phyloP scores from a whole-genome alignment of 1,139 yeast species.

The Pichia norvegensis region DNA sequence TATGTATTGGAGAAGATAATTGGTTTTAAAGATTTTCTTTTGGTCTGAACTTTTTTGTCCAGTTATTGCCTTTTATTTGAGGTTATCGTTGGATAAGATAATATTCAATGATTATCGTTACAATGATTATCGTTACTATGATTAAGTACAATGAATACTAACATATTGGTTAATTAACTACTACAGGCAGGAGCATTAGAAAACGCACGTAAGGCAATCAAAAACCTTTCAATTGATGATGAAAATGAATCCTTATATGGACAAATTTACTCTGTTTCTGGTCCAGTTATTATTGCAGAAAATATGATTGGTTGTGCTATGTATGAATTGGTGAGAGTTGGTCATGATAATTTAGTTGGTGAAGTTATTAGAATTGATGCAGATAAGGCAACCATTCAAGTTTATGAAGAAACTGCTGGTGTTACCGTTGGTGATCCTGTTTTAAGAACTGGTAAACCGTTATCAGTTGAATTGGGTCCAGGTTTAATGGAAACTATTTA shows the following conservation, averaged over 20 bases:
- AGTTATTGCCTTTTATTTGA: background rate
- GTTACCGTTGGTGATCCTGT: slow-evolving; percentile 99
- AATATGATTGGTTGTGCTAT: slow-evolving; percentile 99
- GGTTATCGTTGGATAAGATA: background rate
- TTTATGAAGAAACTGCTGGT: slow-evolving; percentile 98
- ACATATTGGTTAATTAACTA: background rate
- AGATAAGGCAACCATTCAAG: slow-evolving; percentile 97
- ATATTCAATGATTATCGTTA: background rate
- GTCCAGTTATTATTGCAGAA: slow-evolving; percentile 96
- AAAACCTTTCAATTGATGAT: slow-evolving; percentile 69
- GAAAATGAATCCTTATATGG: slow-evolving; percentile 75
- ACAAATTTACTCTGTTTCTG: slow-evolving; percentile 86
- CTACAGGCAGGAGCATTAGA: slow-evolving; percentile 89
- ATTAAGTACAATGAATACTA: background rate
- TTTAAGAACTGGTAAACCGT: slow-evolving; percentile 92
- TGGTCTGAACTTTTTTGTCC: background rate
- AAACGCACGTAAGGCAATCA: slow-evolving; percentile 90
- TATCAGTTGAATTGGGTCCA: slow-evolving; percentile 97
- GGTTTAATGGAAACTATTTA: slow-evolving; percentile 98
- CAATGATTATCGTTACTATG: too few relatives aligned
- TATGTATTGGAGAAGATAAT: slow-evolving; percentile 1
- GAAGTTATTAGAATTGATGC: slow-evolving; percentile 95
- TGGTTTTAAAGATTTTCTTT: too few relatives aligned
- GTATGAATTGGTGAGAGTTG: slow-evolving; percentile 97
- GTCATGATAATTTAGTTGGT: slow-evolving; percentile 94